Base-by-base conservation (phyloP, 2,329 filamentous ascomycete species). In the Penicillium sp. region DNA sequence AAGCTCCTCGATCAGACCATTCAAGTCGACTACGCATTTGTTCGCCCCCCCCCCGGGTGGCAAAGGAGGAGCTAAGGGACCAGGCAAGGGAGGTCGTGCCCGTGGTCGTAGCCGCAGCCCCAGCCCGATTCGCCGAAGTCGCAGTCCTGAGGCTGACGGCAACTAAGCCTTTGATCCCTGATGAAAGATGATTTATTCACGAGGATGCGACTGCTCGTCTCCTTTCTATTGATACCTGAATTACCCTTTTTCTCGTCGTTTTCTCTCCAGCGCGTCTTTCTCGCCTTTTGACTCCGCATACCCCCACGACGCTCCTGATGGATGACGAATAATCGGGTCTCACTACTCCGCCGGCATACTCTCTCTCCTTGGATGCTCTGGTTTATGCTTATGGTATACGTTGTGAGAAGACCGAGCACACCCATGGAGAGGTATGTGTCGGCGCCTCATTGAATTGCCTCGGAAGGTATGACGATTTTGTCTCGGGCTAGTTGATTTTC, bases 1-100 rank as follows among this genome's bases (percentile, higher is more conserved):
- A 84, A 87, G 69, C 72, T 88, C 48, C 81, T 88, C 26, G 85
- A 88, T 58, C 84, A 87, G 72, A 85, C 83, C n/a, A 79, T 88
- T 57, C 73, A 75, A 14, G 85, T 87, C 44, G 85, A 88, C 70
- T 88, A 83, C 62, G 85, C 85, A 2, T 88, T 88, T 66, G 85
- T 88, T 49, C 78, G 85, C 46, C 84, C 85, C n/a, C 81, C 81
- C 78, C 6, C 74, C 79, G 42, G 76, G 75, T 5, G 70, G 69
- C 58, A 79, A 79, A 62, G 71, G 69, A 22, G 37, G 37, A 40
- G 37, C 37, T 27, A 77, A 78, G 54, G 69, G 62, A 25, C 70
- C 62, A 44, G 64, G 67, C 52, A 82, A 82, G 62, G 77, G 69
- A 40, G 72, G 65, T 11, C 71, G 73, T 48, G 75, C 63, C 42